Evolutionary conservation across 768 basidiomycete species (phyloP).

Genomic region (Tricholoma bakamatsutake): DNA sequence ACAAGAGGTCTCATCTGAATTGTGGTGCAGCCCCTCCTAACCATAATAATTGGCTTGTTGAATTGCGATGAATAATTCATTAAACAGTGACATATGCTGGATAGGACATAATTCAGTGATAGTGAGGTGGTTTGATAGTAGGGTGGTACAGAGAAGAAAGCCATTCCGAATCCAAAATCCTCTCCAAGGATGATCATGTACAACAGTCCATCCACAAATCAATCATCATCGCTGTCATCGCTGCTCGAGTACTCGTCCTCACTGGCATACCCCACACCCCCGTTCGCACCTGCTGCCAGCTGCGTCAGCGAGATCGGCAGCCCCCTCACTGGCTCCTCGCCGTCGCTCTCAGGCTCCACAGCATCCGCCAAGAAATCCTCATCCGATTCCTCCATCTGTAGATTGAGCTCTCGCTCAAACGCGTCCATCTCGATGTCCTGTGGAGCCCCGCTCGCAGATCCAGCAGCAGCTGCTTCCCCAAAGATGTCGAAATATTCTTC

Average conservation of each 20-base stretch:
- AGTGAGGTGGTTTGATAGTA: not conserved
- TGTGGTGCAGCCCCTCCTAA: too few species aligned
- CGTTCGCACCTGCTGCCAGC: constrained; percentile 11
- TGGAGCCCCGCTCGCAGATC: constrained; percentile 15
- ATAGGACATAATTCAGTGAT: too few species aligned
- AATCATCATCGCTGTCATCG: constrained; percentile 52
- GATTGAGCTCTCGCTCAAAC: constrained; percentile 33
- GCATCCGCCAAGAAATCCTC: constrained; percentile 48
- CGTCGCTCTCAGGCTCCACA: constrained; percentile 16
- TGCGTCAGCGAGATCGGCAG: constrained; percentile 13
- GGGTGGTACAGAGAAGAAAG: not conserved
- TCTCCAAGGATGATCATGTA: not conserved
- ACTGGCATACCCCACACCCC: constrained; percentile 23
- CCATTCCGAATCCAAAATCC: not conserved
- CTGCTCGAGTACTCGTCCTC: constrained; percentile 51
- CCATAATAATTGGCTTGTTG: too few species aligned
- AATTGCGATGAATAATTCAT: too few species aligned
- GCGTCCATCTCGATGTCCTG: constrained; percentile 35
- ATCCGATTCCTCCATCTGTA: constrained; percentile 34
- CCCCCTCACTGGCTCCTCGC: constrained; percentile 8
- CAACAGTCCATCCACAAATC: not conserved
- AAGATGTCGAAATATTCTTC: constrained; percentile 26
- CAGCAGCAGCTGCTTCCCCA: constrained; percentile 16
- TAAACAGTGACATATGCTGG: not conserved
- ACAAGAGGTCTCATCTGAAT: too few species aligned